phyloP scores from a whole-genome alignment of 2,329 filamentous ascomycete species.

The Talaromyces verruculosus region DNA sequence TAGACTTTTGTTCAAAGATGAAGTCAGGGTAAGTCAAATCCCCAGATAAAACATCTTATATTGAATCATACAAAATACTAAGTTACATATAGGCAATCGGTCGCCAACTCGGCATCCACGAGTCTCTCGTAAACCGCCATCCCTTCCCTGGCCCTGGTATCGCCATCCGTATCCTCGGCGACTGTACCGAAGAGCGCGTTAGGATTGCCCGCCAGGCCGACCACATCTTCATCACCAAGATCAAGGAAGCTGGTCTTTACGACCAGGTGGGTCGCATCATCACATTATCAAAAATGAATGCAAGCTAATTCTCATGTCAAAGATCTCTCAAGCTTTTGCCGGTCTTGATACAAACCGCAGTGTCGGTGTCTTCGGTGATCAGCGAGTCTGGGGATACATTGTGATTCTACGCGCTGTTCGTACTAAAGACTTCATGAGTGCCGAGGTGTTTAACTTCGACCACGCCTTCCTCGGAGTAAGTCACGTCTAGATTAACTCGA shows the following conservation, averaged over 20 bases:
- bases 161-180: constrained; percentile 62
- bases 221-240: constrained; percentile 48
- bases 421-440: constrained; percentile 70
- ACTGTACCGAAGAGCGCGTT: constrained; percentile 76
- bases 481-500: background rate
- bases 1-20: constrained; percentile 79
- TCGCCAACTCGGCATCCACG: constrained; percentile 66
- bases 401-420: constrained; percentile 61
- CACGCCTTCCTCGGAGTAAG: constrained; percentile 54
- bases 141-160: constrained; percentile 67
- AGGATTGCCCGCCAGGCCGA: constrained; percentile 58
- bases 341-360: constrained; percentile 56
- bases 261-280: constrained; percentile 24
- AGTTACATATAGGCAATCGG: constrained; percentile 57
- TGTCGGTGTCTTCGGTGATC: constrained; percentile 54
- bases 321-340: constrained; percentile 70
- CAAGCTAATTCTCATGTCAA: background rate
- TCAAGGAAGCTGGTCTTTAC: constrained; percentile 47
- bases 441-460: constrained; percentile 66
- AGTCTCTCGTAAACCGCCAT: constrained; percentile 75
- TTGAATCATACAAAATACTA: background rate
- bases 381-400: constrained; percentile 63
- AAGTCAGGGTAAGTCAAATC: constrained; percentile 35
- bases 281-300: background rate
- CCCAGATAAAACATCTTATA: too few relatives aligned